Base-by-base conservation (phyloP, 495 filamentous ascomycete genomes). In the Echria macrotheca region DNA sequence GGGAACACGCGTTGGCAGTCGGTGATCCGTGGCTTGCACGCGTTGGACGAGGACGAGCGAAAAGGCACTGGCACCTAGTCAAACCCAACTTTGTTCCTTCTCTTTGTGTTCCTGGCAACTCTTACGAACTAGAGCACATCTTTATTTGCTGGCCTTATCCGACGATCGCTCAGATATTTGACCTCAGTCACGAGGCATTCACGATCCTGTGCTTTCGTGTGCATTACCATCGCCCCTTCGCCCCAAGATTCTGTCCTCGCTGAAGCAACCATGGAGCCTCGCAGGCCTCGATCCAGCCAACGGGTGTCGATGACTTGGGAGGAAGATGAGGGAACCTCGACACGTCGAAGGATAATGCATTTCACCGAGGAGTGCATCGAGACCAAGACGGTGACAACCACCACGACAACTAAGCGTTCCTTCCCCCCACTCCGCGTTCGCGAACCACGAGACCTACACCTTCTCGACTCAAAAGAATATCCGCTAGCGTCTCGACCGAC, bases 401-500 rank as follows among this genome's bases (percentile, higher is more conserved):
- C 91, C 0, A 97, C 91, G 0, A 95, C 89, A 1, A 96, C 91
- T 0, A 96, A 93, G 17, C 84, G 88, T 26, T 82, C 81, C 4
- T 91, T 93, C 50, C 91, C 93, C 11, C 91, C 90, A 14, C 68
- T 97, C 10, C 65, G 86, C 40, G 78, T 96, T 55, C 82, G 80
- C 49, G 81, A 86, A 36, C 86, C 91, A 21, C 80, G 82, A 38
- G 80, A 86, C 18, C 71, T 90, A 12, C 67, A 75, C 33, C 79
- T 86, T 39, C 80, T 95, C 39, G 91, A 97, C 67, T 74, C 86
- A 7, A 91, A 95, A 60, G 76, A 87, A 53, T 99, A 91, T 65
- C 94, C 94, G 40, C 74, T 99, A 28, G 94, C 93, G 38, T 72
- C 75, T 33, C 79, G 83, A 17, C 84, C 86, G 0, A 95, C 91